Evolutionary conservation across 257 asterid genomes (phyloP), one percentile per base, ranked within the genome.

Genomic region (Voacanga thouarsii): DNA sequence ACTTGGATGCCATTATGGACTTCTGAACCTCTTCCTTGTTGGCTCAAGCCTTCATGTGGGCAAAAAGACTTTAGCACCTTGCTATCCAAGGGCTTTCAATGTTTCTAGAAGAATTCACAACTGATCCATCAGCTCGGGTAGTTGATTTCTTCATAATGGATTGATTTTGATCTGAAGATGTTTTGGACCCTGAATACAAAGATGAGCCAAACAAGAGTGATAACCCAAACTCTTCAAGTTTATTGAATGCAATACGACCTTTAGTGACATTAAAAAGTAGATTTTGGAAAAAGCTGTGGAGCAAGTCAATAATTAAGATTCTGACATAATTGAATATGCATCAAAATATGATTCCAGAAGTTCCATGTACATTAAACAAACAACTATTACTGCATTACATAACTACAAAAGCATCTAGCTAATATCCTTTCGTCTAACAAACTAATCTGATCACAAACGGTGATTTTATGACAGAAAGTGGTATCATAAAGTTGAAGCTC

Each of bases 61-160:
- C 77, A 24, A 83, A 86, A 60, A 56, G 84, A 81, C 61, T 78
- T 70, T 53, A 77, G 80, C 65, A 80, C 72, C 59, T 66, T 74
- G 75, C 60, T 78, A 53, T 81, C 80, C 50, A 74, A 53, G 68
- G 60, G 71, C 57, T 76, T 79, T 81, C 84, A 56, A 61, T 77
- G 78, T 78, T 83, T 81, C 78, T 79, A 69, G 45, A 65, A 73
- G 78, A 71, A 72, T 41, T 45, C 70, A 57, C 57, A 78, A 77
- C 80, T 57, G 80, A 80, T 57, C 75, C 83, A 56, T 77, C 86
- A 84, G 79, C 65, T 84, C 77, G 81, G 44, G 84, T 47, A 76
- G 76, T 44, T 69, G 77, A 55, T 81, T 79, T 83, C 72, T 63
- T 44, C 49, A 63, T 56, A 70, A 65, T 71, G 39, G 83, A 70